Evolutionary conservation across 768 basidiomycete genomes (phyloP).

Genomic region (Lactarius evosmus): DNA sequence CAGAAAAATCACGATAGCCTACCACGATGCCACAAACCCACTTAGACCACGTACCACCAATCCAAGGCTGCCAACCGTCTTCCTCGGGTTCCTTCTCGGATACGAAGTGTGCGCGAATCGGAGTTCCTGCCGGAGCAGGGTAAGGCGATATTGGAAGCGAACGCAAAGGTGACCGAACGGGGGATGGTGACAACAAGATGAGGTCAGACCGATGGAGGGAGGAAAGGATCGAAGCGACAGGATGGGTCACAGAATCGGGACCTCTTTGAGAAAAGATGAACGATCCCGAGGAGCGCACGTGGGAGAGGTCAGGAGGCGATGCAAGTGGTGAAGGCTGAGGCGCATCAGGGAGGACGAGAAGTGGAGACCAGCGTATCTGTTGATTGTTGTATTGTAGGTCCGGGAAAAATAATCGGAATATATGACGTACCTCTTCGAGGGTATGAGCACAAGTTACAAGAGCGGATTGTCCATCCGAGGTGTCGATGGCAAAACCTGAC

Average conservation of each 20-base stretch:
- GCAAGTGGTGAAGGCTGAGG: slow-evolving; percentile 9
- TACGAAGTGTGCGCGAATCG: slow-evolving; percentile 55
- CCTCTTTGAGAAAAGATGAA: slow-evolving; percentile 42
- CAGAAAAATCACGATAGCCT: slow-evolving; percentile 59
- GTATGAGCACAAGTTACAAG: slow-evolving; percentile 62
- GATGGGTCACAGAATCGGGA: slow-evolving; percentile 32
- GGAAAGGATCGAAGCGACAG: slow-evolving; percentile 47
- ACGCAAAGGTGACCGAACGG: slow-evolving; percentile 34
- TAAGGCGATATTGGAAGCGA: slow-evolving; percentile 63
- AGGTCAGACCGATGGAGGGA: slow-evolving; percentile 60
- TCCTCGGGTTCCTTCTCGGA: slow-evolving; percentile 38
- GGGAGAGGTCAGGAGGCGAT: slow-evolving; percentile 14
- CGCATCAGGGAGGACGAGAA: slow-evolving; percentile 29
- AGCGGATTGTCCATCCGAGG: slow-evolving; percentile 35
- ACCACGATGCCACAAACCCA: slow-evolving; percentile 51
- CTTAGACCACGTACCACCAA: slow-evolving; percentile 51
- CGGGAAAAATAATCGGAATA: background rate
- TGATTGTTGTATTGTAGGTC: background rate
- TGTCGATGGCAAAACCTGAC: slow-evolving; percentile 55
- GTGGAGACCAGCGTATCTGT: slow-evolving; percentile 39
- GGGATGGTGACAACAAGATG: slow-evolving; percentile 39
- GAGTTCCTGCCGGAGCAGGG: slow-evolving; percentile 46
- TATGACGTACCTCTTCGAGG: slow-evolving; percentile 49
- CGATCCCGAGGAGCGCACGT: slow-evolving; percentile 35
- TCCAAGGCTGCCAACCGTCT: slow-evolving; percentile 49